Evolutionary conservation across 305 asterid species (phyloP).

Genomic region (Solanum hybrid): DNA sequence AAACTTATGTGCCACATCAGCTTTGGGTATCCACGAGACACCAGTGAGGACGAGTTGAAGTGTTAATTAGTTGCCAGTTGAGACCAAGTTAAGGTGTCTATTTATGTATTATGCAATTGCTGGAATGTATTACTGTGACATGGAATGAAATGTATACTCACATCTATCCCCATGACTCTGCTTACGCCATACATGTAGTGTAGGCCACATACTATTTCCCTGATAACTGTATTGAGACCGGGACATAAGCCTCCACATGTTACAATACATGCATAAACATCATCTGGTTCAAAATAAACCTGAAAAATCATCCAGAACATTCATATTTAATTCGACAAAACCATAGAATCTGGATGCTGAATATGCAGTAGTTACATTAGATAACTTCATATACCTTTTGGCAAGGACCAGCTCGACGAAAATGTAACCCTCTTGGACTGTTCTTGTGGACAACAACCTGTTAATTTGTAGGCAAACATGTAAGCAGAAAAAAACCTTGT

Average conservation of each 20-base stretch:
- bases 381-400: conserved; percentile 39
- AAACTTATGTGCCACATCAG: neutral
- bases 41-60: neutral
- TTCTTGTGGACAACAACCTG: conserved; percentile 82
- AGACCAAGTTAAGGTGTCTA: neutral
- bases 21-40: neutral
- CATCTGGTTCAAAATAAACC: conserved; percentile 78
- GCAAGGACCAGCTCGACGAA: conserved; percentile 96
- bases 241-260: conserved; percentile 98
- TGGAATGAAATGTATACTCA: conserved; percentile 24
- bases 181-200: conserved; percentile 76
- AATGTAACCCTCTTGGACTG: conserved; percentile 73
- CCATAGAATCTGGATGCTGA: neutral
- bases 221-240: conserved; percentile 88
- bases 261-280: conserved; percentile 81
- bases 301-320: conserved; percentile 18
- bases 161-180: conserved; percentile 67
- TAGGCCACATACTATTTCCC: conserved; percentile 84
- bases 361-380: neutral
- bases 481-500: neutral
- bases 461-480: neutral
- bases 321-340: neutral
- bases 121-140: neutral
- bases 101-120: neutral
- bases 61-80: neutral